These are phyloP conservation scores for Acrocalymma vagum DNA, from an alignment of 2,329 filamentous ascomycete species.

Conservation along the genomic window DNA sequence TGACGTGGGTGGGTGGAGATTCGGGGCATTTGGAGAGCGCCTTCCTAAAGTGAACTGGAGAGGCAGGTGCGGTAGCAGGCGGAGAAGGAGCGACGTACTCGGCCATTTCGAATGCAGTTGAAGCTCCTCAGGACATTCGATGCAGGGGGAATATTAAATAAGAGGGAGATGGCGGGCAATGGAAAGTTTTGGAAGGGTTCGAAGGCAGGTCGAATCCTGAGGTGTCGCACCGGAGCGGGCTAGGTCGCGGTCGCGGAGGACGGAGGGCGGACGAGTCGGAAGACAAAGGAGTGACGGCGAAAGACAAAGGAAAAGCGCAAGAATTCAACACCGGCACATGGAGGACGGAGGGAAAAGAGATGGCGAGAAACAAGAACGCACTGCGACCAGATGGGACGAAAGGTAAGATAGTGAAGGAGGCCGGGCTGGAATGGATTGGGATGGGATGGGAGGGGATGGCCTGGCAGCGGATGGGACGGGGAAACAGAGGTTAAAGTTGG, in stretches of 20 bases:
- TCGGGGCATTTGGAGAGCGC: constrained; percentile 8
- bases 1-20: background rate
- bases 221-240: constrained; percentile 6
- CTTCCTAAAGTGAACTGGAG: constrained; percentile 2
- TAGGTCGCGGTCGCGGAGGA: constrained; percentile 10
- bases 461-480: too few relatives aligned
- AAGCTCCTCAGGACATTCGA: constrained; percentile 8
- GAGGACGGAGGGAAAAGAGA: too few relatives aligned
- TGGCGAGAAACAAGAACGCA: too few relatives aligned
- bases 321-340: constrained; percentile 17
- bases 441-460: too few relatives aligned
- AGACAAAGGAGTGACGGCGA: constrained; percentile 46
- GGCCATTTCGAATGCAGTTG: constrained; percentile 27
- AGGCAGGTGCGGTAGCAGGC: background rate
- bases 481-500: too few relatives aligned
- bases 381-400: too few relatives aligned
- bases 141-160: constrained; percentile 1
- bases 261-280: constrained; percentile 14
- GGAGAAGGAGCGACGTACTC: constrained; percentile 27
- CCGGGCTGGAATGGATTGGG: too few relatives aligned
- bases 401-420: too few relatives aligned
- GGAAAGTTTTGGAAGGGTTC: too few relatives aligned
- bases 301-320: constrained; percentile 14
- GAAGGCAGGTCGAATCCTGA: background rate
- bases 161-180: background rate